Percentiles rank a stretch among this genome's conserved stretches.
These are phyloP conservation scores for Chamaecyparis obtusa DNA, from an alignment of 75 land plant genomes.

Conservation along the genomic window DNA sequence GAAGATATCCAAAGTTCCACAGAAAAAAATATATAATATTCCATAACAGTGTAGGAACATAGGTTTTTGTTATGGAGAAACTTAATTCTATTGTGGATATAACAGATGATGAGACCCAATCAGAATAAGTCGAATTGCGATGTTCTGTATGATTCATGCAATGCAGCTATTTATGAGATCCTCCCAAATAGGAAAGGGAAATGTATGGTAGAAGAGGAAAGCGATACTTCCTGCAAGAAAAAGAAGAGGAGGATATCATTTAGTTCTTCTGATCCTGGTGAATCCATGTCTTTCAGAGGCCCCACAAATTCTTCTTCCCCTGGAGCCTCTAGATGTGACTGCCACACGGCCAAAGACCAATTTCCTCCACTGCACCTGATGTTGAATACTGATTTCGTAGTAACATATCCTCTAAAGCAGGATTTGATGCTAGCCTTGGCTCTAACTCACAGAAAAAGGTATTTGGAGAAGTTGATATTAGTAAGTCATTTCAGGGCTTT, in stretches of 20 bases:
- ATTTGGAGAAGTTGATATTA: conserved; percentile 15
- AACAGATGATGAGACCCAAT: background rate
- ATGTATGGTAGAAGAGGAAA: background rate
- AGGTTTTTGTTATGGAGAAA: background rate
- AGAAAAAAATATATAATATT: background rate
- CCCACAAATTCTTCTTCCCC: background rate
- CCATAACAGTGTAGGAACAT: no score
- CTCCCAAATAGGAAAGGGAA: background rate
- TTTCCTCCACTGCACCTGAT: conserved; percentile 16
- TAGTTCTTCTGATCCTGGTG: background rate
- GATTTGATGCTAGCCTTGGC: conserved; percentile 35
- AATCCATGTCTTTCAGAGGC: background rate
- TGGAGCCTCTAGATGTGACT: background rate
- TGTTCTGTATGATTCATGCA: background rate
- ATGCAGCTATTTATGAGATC: background rate
- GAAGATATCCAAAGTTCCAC: background rate
- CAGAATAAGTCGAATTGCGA: background rate
- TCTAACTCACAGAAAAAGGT: conserved; percentile 19
- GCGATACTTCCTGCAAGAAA: background rate
- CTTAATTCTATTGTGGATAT: background rate
- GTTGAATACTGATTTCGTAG: conserved; percentile 46
- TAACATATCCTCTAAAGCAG: conserved; percentile 34
- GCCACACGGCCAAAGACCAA: background rate
- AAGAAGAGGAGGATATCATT: background rate
- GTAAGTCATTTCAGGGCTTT: conserved; percentile 39